Conservation (phyloP, 768 basidiomycete species). For the Leucocoprinus sp. region DNA sequence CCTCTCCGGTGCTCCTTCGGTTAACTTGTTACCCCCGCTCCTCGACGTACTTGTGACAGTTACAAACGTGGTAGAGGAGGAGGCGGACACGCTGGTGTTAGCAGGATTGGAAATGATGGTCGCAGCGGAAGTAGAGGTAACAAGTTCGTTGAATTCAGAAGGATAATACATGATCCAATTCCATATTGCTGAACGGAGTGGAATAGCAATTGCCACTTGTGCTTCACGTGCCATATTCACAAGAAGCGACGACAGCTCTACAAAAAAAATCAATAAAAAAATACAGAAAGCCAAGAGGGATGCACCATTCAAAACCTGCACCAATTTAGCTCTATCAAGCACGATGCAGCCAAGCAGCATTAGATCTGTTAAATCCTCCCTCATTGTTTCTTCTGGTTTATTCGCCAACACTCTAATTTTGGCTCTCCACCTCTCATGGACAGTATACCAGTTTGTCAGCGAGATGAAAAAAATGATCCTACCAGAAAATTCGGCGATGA, state of each 20-base stretch:
- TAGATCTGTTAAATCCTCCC: conserved; percentile 64
- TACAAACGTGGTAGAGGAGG: no score
- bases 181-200: conserved; percentile 77
- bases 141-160: conserved; percentile 66
- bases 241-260: conserved; percentile 75
- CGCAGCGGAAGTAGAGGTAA: conserved; percentile 20
- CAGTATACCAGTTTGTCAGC: conserved; percentile 78
- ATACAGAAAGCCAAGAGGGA: conserved; percentile 6
- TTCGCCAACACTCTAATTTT: conserved; percentile 62
- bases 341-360: conserved; percentile 72
- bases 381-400: conserved; percentile 22
- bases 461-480: conserved; percentile 82
- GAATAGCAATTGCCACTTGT: conserved; percentile 61
- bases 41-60: no score
- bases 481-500: conserved; percentile 66
- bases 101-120: no score
- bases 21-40: conserved; percentile 36
- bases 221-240: conserved; percentile 74
- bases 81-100: no score
- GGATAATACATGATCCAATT: conserved; percentile 83
- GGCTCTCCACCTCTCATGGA: conserved; percentile 58
- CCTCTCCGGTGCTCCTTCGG: conserved; percentile 80
- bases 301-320: conserved; percentile 63
- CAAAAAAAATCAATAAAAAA: neutral
- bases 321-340: conserved; percentile 59